Percentiles rank a stretch among this genome's conserved stretches.
phyloP scores from a whole-genome alignment of 768 basidiomycete species.

The Hygrophoropsis aurantiaca region DNA sequence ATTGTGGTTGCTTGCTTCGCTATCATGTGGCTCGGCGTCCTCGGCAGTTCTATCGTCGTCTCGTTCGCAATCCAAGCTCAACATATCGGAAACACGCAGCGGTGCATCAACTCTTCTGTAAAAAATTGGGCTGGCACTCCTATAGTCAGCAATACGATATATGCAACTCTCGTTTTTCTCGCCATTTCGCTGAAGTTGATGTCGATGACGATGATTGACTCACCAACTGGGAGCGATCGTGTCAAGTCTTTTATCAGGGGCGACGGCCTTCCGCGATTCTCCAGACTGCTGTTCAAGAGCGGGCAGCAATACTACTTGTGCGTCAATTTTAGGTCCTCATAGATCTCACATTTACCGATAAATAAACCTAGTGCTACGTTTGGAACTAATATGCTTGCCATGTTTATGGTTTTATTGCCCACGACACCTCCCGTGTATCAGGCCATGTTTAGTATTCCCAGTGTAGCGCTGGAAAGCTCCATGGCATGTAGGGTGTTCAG shows the following conservation, averaged over 20 bases:
- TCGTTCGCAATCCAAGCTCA: conserved; percentile 19
- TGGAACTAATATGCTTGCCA: conserved; percentile 24
- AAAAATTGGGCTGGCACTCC: conserved; percentile 15
- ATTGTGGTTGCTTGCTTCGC: conserved; percentile 23
- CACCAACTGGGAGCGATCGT: conserved; percentile 6
- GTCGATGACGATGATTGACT: background rate
- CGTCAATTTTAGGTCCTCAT: conserved; percentile 3
- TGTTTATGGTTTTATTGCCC: conserved; percentile 13
- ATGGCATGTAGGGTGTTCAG: conserved; percentile 36
- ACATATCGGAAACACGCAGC: conserved; percentile 21
- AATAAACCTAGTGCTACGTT: conserved; percentile 15
- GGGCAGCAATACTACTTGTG: conserved; percentile 35
- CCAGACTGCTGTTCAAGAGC: conserved; percentile 24
- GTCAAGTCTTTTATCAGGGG: conserved; percentile 20
- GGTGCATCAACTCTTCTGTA: conserved; percentile 21
- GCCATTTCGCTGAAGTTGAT: conserved; percentile 30
- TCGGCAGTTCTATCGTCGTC: conserved; percentile 24
- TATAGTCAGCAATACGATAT: conserved; percentile 17
- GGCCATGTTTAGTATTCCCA: conserved; percentile 27
- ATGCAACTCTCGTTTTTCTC: conserved; percentile 31
- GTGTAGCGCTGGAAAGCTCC: conserved; percentile 26
- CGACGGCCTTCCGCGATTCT: conserved; percentile 25
- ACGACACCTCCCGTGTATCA: conserved; percentile 22
- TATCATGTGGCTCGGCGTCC: conserved; percentile 28
- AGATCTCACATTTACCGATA: conserved; percentile 13